These are phyloP conservation scores for Phytophthora fragariae DNA, from an alignment of 352 stramenopile species.

Conservation along the genomic window DNA sequence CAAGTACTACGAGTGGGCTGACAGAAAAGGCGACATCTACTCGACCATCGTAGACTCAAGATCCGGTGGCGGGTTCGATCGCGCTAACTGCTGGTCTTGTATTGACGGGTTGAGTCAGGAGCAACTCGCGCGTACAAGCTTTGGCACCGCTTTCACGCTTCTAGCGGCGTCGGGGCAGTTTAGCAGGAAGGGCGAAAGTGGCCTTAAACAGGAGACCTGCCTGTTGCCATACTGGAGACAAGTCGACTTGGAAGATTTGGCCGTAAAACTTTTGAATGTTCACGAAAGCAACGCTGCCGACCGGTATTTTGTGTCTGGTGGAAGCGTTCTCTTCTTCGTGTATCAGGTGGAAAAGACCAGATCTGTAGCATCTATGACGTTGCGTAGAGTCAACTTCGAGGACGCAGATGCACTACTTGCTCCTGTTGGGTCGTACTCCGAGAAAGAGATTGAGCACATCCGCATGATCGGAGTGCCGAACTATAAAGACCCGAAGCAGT, in stretches of 20 bases:
- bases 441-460: no score
- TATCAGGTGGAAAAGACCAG: no score
- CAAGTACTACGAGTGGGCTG: conserved; percentile 16
- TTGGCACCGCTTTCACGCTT: neutral
- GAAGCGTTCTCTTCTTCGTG: no score
- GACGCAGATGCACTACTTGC: no score
- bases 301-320: no score
- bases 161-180: conserved; percentile 16
- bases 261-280: no score
- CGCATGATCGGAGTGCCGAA: no score
- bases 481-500: no score
- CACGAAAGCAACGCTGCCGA: no score
- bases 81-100: conserved; percentile 4
- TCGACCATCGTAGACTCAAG: neutral
- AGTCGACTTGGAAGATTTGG: conserved; percentile 3
- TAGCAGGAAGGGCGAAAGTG: neutral
- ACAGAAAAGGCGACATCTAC: neutral
- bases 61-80: neutral
- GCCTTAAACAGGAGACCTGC: neutral
- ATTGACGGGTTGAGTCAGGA: conserved; percentile 12
- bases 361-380: no score
- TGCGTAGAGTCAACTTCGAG: no score
- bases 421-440: no score
- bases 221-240: conserved; percentile 19
- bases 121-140: neutral